phyloP scores from a whole-genome alignment of 129 eudicot genomes.

The Flaveria brownii region DNA sequence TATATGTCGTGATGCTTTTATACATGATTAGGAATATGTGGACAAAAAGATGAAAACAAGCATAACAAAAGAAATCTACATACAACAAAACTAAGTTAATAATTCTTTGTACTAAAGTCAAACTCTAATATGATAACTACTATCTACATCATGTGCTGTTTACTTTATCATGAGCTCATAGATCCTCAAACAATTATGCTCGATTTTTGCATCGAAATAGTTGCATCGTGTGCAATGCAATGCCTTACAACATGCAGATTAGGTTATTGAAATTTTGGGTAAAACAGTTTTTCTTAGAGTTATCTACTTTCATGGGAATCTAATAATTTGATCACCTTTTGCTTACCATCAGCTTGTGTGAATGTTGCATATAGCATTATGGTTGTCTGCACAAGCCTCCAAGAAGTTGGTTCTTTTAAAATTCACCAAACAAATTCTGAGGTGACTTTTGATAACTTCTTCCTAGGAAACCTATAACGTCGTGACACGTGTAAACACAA shows the following conservation, averaged over 20 bases:
- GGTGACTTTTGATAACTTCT: neutral
- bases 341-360: constrained; percentile 22
- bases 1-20: neutral
- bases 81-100: neutral
- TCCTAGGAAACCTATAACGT: constrained; percentile 15
- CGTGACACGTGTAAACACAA: constrained; percentile 2
- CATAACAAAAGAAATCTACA: neutral
- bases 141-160: neutral
- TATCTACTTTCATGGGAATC: neutral
- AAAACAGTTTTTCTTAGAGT: neutral
- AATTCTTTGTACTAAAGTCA: neutral
- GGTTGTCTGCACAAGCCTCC: constrained; percentile 25
- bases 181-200: neutral
- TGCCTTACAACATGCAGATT: neutral
- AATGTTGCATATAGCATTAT: constrained; percentile 16
- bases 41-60: neutral
- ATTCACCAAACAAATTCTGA: constrained; percentile 24
- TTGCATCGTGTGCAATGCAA: neutral
- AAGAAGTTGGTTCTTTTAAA: constrained; percentile 29
- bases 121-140: neutral
- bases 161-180: neutral
- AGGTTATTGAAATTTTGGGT: neutral
- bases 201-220: neutral
- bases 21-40: neutral
- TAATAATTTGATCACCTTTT: constrained; percentile 19